Percentiles rank a stretch among this genome's conserved stretches.
Evolutionary conservation across 176 grass and related monocot genomes (phyloP).

Genomic region (Otatea glauca): DNA sequence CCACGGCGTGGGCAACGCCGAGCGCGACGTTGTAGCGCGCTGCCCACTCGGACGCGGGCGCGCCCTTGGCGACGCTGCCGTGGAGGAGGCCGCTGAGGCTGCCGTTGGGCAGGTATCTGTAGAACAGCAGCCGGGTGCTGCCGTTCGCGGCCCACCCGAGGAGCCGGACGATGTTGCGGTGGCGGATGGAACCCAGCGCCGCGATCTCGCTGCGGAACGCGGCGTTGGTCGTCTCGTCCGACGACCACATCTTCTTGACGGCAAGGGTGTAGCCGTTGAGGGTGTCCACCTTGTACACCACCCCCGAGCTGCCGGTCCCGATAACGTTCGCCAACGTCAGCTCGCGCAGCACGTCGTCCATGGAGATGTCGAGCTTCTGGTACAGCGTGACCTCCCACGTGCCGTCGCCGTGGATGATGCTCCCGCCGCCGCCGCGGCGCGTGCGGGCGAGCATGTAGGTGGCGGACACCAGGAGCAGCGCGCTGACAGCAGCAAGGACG

Average conservation of each 20-base stretch:
- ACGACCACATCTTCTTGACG: constrained; percentile 96
- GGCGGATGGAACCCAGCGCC: constrained; percentile 81
- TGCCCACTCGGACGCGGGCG: constrained; percentile 60
- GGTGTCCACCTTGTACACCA: constrained; percentile 83
- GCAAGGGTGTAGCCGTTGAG: constrained; percentile 67
- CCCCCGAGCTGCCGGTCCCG: constrained; percentile 82
- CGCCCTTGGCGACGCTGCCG: constrained; percentile 54
- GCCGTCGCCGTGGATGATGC: constrained; percentile 28
- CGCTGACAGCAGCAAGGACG: constrained; percentile 68
- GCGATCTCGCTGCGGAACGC: constrained; percentile 87
- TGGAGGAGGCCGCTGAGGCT: constrained; percentile 85
- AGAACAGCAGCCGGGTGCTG: constrained; percentile 77
- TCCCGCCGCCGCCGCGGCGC: constrained; percentile 19
- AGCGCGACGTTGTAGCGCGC: constrained; percentile 70
- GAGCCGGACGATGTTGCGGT: constrained; percentile 91
- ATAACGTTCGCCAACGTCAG: constrained; percentile 90
- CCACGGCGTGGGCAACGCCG: constrained; percentile 82
- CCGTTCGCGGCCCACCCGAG: constrained; percentile 82
- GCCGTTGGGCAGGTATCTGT: constrained; percentile 85
- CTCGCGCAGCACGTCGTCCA: constrained; percentile 72
- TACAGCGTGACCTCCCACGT: constrained; percentile 95
- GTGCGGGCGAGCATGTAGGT: constrained; percentile 69
- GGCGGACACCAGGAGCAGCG: constrained; percentile 54
- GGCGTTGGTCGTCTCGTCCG: constrained; percentile 47
- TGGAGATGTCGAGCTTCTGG: constrained; percentile 84